A percentile compares a stretch with the other conserved stretches of the same genome.
Conservation (phyloP, 176 grass and related monocot species). For the Juncus effusus region DNA sequence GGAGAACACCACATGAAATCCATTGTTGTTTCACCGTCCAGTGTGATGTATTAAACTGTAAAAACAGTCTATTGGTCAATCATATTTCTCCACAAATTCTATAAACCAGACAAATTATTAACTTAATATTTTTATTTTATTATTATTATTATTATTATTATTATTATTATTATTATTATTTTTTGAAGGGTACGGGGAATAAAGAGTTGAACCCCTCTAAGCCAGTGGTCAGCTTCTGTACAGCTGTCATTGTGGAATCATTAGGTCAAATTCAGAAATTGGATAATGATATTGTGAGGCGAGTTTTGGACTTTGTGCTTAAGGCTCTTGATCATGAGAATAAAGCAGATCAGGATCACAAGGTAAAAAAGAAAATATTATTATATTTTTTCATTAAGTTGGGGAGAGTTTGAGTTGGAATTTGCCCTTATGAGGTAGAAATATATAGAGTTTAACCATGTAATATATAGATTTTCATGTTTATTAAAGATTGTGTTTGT, state of each 20-base stretch:
- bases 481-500: too few species aligned
- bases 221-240: constrained; percentile 72
- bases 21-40: too few species aligned
- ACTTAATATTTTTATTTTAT: too few species aligned
- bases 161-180: constrained; percentile 24
- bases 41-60: too few species aligned
- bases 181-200: constrained; percentile 54
- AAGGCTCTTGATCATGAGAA: constrained; percentile 68
- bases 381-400: constrained; percentile 6
- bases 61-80: too few species aligned
- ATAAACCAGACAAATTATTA: too few species aligned
- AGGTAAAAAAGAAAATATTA: constrained; percentile 46
- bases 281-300: constrained; percentile 75
- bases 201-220: constrained; percentile 66
- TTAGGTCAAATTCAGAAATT: constrained; percentile 72
- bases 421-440: not conserved
- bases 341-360: constrained; percentile 57
- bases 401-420: not conserved
- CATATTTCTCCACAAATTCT: too few species aligned
- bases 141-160: not conserved
- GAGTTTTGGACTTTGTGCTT: constrained; percentile 76
- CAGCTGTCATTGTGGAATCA: constrained; percentile 76
- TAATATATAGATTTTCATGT: too few species aligned
- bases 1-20: too few species aligned
- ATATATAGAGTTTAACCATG: not conserved